A percentile compares a stretch with the other conserved stretches of the same genome.
Conservation (phyloP, 2,329 filamentous ascomycete genomes). For the Pyrenochaeta sp. region DNA sequence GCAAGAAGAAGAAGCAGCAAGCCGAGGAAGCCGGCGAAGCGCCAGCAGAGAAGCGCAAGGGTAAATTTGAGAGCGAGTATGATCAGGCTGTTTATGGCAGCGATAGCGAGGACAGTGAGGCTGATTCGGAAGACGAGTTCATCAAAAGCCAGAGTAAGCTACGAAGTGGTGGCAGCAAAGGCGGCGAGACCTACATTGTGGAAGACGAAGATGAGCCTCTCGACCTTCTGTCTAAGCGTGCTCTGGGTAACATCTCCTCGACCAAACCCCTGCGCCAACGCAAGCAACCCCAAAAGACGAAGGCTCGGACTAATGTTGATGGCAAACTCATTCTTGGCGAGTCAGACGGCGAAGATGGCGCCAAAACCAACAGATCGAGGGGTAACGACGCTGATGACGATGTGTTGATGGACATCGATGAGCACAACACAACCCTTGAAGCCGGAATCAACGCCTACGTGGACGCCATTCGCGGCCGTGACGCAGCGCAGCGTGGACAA, state of each 20-base stretch:
- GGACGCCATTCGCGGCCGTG: slow-evolving; percentile 66
- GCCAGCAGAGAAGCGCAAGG: slow-evolving; percentile 54
- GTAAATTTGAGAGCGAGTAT: slow-evolving; percentile 88
- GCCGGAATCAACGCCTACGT: slow-evolving; percentile 68
- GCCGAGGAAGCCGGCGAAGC: slow-evolving; percentile 65
- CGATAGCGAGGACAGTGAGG: slow-evolving; percentile 65
- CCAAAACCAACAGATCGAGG: slow-evolving; percentile 43
- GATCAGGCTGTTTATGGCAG: slow-evolving; percentile 91
- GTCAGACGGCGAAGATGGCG: slow-evolving; percentile 53
- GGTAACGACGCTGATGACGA: slow-evolving; percentile 46
- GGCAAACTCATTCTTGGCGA: slow-evolving; percentile 80
- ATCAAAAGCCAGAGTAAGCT: slow-evolving; percentile 43
- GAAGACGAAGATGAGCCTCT: slow-evolving; percentile 95
- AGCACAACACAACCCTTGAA: slow-evolving; percentile 55
- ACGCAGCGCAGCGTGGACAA: slow-evolving; percentile 66
- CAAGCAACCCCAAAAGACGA: slow-evolving; percentile 56
- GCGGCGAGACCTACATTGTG: slow-evolving; percentile 80
- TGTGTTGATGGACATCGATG: slow-evolving; percentile 68
- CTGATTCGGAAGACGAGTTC: slow-evolving; percentile 47
- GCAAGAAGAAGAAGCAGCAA: slow-evolving; percentile 85
- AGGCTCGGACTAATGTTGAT: slow-evolving; percentile 69
- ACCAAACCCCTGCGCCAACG: slow-evolving; percentile 78
- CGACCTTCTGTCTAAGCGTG: slow-evolving; percentile 87
- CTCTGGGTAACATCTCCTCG: slow-evolving; percentile 90
- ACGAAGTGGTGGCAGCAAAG: slow-evolving; percentile 50